Base-by-base conservation (phyloP, 2,329 filamentous ascomycete genomes). In the Penicillium nordicum region DNA sequence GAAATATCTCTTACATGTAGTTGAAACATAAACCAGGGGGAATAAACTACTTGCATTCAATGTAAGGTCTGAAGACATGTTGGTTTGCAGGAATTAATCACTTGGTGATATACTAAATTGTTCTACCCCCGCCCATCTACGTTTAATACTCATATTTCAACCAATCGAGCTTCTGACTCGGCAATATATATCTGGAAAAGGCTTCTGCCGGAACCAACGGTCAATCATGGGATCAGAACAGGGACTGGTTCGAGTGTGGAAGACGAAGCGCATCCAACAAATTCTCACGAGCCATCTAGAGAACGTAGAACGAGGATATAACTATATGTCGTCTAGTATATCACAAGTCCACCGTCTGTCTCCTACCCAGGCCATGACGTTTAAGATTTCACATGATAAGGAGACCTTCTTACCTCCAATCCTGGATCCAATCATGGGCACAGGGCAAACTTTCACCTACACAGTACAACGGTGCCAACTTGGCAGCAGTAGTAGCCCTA, bases 361-460 rank as follows among this genome's bases (percentile, higher is more conserved):
- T 72, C 47, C 72, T 70, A 36, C 70, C 66, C 86, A 90, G 74
- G 87, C 87, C 57, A 80, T 96, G 52, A 89, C 84, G 55, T 95
- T 96, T 76, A 82, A 81, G 69, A 83, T 95, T 63, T 83, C 89
- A 29, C 90, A 95, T 74, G 85, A 84, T 6, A 77, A 84, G n/a
- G 84, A 89, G 51, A 94, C 89, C 41, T 92, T 92, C 69, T 80
- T 96, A 9, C 89, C 91, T 16, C 91, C 91, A n/a, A 82, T 96
- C 44, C 81, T 96, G 38, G 88, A 95, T 69, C 88, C 89, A 4
- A 72, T 81, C 60, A 91, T 86, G 10, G 90, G 91, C 42, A 84
- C 85, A 60, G 90, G 96, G 78, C 84, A 90, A 68, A 84, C 80
- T 65, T 96, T 95, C 73, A 78, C 92, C 47, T 96, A 96, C 76